Conservation (phyloP, 2,329 filamentous ascomycete species). For the Eutypella sp. region DNA sequence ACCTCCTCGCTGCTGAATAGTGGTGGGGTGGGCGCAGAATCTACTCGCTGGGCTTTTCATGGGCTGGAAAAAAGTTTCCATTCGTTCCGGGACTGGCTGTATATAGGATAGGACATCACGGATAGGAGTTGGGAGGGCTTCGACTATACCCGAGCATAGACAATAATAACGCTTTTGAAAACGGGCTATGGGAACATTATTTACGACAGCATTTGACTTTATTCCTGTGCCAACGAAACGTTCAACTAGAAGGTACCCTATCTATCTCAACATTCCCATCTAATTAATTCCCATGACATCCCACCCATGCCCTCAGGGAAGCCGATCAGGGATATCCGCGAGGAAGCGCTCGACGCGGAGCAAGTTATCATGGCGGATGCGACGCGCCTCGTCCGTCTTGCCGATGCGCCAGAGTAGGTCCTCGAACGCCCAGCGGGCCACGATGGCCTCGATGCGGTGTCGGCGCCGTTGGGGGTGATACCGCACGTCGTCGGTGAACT, state of each 20-base stretch:
- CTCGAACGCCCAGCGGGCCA: background rate
- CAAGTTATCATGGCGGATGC: background rate
- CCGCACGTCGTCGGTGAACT: background rate
- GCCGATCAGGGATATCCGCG: background rate
- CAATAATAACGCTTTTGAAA: too few species aligned
- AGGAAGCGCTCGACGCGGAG: background rate
- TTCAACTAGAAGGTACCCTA: background rate
- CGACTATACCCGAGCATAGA: background rate
- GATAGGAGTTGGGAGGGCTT: background rate
- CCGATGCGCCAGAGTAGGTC: background rate
- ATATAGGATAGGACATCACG: too few species aligned
- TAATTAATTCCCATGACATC: too few species aligned
- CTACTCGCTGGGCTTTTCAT: background rate
- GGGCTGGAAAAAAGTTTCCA: background rate
- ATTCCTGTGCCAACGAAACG: too few species aligned
- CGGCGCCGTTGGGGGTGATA: too few species aligned
- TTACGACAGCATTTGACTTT: too few species aligned
- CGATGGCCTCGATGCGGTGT: background rate
- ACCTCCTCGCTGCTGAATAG: conserved; percentile 31
- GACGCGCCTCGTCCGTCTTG: background rate
- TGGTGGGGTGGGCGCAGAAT: background rate
- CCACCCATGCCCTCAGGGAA: background rate
- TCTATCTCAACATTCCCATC: background rate
- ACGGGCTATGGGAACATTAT: too few species aligned
- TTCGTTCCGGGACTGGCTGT: background rate